Evolutionary conservation across 176 grass and related monocot genomes (phyloP), one percentile per base, ranked within the genome.

Genomic region (Triticum dicoccoides): DNA sequence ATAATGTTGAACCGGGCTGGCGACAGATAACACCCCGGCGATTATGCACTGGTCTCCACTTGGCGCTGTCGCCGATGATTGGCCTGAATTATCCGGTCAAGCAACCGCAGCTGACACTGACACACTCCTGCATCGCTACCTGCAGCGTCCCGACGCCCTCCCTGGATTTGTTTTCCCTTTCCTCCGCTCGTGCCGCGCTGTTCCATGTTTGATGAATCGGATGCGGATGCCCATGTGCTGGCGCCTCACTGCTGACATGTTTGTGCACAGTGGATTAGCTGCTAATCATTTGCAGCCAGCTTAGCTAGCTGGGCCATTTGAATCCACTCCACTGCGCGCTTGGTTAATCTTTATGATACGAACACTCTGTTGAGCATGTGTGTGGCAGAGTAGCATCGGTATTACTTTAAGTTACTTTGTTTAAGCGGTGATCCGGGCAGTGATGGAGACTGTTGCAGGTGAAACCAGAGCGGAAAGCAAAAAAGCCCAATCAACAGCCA

Each of bases 21-120:
- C 82, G 30, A 80, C 77, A 77, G 62, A 27, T 37, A 33, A 32
- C 67, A 58, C 2, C 11, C 76, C 14, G 82, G 42, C 75, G 76
- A 81, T 85, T 61, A 21, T 27, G 88, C 62, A 69, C 38, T 76
- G 86, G 14, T 62, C 11, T 78, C 73, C 80, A 83, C 75, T 33
- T 64, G 87, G 30, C 52, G 5, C 63, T 32, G 69, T 76, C 85
- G 6, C 18, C 51, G 65, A 84, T 80, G 21, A 80, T 71, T 63
- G 80, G 35, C 65, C 14, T 72, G 18, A 81, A 59, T 56, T 21
- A 76, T 69, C 11, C 62, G 17, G 64, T 38, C 33, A 47, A n/a
- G 51, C 61, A 49, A 32, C 25, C 11, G 61, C 38, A 14, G 15
- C 59, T 3, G 21, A 49, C 4, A 68, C 65, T 68, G 65, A 68